These are phyloP conservation scores for Cutaneotrichosporon dermatis DNA, from an alignment of 1,284 basidiomycete species.

Conservation along the genomic window DNA sequence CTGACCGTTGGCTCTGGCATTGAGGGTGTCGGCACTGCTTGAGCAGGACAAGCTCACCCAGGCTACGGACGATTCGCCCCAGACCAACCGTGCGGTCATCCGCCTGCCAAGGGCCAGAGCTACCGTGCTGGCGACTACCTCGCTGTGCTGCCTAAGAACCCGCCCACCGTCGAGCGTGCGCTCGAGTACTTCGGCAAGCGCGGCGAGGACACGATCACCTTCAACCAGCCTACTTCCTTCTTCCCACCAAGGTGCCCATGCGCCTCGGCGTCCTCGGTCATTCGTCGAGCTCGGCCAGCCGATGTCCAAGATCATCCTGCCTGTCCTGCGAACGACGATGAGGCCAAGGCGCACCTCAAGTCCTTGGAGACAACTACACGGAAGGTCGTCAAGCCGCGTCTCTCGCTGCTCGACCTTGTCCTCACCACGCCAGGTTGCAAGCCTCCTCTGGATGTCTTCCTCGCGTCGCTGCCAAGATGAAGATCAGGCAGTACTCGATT, in stretches of 20 bases:
- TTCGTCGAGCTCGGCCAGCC: slow-evolving; percentile 53
- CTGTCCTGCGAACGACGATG: slow-evolving; percentile 11
- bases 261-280: slow-evolving; percentile 48
- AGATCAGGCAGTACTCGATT: slow-evolving; percentile 39
- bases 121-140: slow-evolving; percentile 55
- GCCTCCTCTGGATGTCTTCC: slow-evolving; percentile 35
- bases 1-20: slow-evolving; percentile 13
- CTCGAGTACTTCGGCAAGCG: slow-evolving; percentile 15
- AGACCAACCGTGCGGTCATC: slow-evolving; percentile 50
- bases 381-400: slow-evolving; percentile 41
- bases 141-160: slow-evolving; percentile 43
- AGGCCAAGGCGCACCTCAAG: slow-evolving; percentile 4
- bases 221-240: slow-evolving; percentile 13
- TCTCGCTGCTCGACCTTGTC: slow-evolving; percentile 51
- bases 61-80: slow-evolving; percentile 8
- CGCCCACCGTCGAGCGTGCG: slow-evolving; percentile 9
- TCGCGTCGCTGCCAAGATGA: slow-evolving; percentile 21
- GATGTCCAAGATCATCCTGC: slow-evolving; percentile 24
- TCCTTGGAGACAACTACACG: slow-evolving; percentile 14
- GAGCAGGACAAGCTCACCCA: slow-evolving; percentile 18
- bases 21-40: slow-evolving; percentile 14
- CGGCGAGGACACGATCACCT: slow-evolving; percentile 21
- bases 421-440: slow-evolving; percentile 40
- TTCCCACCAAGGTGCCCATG: slow-evolving; percentile 51
- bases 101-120: slow-evolving; percentile 50